phyloP scores from a whole-genome alignment of 441 rosid species.

The Bocquillonia castaneifolia region DNA sequence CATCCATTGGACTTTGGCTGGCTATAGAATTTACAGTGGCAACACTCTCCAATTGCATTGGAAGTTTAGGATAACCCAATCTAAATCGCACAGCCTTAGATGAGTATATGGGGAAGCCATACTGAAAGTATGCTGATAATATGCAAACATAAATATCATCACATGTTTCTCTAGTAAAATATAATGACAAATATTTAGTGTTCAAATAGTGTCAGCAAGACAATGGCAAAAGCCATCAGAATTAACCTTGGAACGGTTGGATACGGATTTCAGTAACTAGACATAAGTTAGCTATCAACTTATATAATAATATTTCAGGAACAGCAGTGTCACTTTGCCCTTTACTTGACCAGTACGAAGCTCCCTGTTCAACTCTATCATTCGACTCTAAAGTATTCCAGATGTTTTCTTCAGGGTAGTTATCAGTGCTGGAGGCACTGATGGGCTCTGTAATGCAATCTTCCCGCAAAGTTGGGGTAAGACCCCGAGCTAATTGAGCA shows the following conservation, averaged over 20 bases:
- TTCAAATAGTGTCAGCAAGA: not conserved
- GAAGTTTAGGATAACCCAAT: constrained; percentile 44
- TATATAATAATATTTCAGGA: constrained; percentile 73
- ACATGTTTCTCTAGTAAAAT: constrained; percentile 3
- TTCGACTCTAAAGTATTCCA: constrained; percentile 56
- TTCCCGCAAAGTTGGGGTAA: constrained; percentile 27
- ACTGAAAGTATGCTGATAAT: constrained; percentile 61
- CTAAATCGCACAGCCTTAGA: constrained; percentile 61
- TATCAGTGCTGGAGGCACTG: constrained; percentile 80
- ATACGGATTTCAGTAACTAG: constrained; percentile 57
- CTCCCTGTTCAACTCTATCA: constrained; percentile 38
- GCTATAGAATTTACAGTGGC: constrained; percentile 21
- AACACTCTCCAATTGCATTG: constrained; percentile 17
- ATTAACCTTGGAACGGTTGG: constrained; percentile 74
- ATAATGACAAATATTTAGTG: not conserved
- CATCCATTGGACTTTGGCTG: constrained; percentile 23
- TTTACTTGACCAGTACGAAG: constrained; percentile 82
- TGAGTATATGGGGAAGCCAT: constrained; percentile 64
- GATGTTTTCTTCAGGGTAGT: constrained; percentile 64
- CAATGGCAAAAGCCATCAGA: not conserved
- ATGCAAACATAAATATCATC: constrained; percentile 18
- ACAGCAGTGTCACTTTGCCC: constrained; percentile 56
- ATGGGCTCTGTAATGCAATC: constrained; percentile 58
- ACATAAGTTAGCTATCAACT: constrained; percentile 48
- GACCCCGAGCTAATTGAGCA: constrained; percentile 48